phyloP scores from a whole-genome alignment of 2,329 filamentous ascomycete species.

The Colletotrichum scovillei region DNA sequence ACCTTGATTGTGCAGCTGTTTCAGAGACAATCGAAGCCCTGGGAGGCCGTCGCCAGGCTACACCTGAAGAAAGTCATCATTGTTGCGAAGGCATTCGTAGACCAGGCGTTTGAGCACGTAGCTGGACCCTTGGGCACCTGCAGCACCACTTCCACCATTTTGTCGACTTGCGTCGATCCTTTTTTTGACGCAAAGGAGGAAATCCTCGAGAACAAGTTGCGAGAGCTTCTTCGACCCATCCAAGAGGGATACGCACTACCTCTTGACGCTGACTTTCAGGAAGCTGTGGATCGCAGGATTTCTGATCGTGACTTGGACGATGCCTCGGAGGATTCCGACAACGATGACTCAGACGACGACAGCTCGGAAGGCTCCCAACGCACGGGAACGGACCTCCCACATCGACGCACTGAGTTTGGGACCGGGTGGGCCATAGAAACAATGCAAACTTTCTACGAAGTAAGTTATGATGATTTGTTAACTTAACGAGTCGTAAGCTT shows the following conservation, averaged over 20 bases:
- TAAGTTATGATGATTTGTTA: slow-evolving; percentile 35
- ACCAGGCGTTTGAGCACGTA: slow-evolving; percentile 44
- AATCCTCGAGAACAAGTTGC: slow-evolving; percentile 47
- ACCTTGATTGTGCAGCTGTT: slow-evolving; percentile 53
- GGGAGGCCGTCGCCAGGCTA: slow-evolving; percentile 49
- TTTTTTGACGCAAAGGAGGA: slow-evolving; percentile 48
- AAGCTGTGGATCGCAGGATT: slow-evolving; percentile 1
- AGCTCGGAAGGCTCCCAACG: too few relatives aligned
- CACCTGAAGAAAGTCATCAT: slow-evolving; percentile 48
- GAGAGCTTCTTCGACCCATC: slow-evolving; percentile 53
- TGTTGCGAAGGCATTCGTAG: slow-evolving; percentile 49
- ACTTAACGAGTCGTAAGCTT: background rate
- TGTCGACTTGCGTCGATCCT: slow-evolving; percentile 40
- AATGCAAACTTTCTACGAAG: slow-evolving; percentile 57
- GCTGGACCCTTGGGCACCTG: slow-evolving; percentile 28
- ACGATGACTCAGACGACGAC: too few relatives aligned
- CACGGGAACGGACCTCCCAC: background rate
- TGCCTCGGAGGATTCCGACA: background rate
- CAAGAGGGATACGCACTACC: slow-evolving; percentile 46
- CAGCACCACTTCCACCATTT: slow-evolving; percentile 38
- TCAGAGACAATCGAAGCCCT: slow-evolving; percentile 49
- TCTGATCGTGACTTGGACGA: slow-evolving; percentile 12
- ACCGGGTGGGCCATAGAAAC: slow-evolving; percentile 55
- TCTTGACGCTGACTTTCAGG: slow-evolving; percentile 47
- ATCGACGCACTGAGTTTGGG: slow-evolving; percentile 44